phyloP scores from a whole-genome alignment of 2,329 filamentous ascomycete species.

The Cladosporium austrohemisphaericum region DNA sequence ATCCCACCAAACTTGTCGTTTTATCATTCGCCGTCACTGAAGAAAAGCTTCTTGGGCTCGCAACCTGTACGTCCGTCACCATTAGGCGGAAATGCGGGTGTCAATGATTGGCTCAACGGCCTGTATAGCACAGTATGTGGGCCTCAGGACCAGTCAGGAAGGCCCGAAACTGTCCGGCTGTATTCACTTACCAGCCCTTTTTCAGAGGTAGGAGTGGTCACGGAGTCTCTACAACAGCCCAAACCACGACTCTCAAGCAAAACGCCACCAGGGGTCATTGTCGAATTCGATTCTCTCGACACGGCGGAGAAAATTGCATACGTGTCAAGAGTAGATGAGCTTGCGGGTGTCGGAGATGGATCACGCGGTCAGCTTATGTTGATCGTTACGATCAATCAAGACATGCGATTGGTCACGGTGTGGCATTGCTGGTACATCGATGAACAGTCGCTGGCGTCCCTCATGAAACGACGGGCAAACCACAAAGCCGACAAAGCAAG shows the following conservation, averaged over 20 bases:
- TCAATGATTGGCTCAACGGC: slow-evolving; percentile 22
- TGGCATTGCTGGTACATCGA: slow-evolving; percentile 80
- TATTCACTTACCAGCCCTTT: slow-evolving; percentile 84
- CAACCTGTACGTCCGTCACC: slow-evolving; percentile 26
- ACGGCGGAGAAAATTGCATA: slow-evolving; percentile 79
- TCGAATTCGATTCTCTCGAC: slow-evolving; percentile 62
- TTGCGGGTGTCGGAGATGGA: slow-evolving; percentile 41
- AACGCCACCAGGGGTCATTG: slow-evolving; percentile 29
- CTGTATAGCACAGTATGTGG: slow-evolving; percentile 28
- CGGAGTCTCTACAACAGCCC: slow-evolving; percentile 28
- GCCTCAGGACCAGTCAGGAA: slow-evolving; percentile 15
- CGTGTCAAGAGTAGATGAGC: slow-evolving; percentile 64
- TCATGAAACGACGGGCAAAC: slow-evolving; percentile 39
- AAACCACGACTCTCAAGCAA: slow-evolving; percentile 24
- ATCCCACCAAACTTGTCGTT: slow-evolving; percentile 39
- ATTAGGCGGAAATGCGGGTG: slow-evolving; percentile 20
- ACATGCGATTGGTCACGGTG: slow-evolving; percentile 72
- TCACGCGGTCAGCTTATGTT: slow-evolving; percentile 57
- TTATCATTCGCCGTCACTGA: slow-evolving; percentile 34
- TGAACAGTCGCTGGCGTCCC: slow-evolving; percentile 53
- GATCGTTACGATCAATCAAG: slow-evolving; percentile 75
- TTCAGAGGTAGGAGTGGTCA: slow-evolving; percentile 75
- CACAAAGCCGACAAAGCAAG: slow-evolving; percentile 48
- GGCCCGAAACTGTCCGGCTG: slow-evolving; percentile 64
- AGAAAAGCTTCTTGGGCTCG: slow-evolving; percentile 23